These are phyloP conservation scores for Pythium volutum DNA, from an alignment of 352 stramenopile species.

Conservation along the genomic window DNA sequence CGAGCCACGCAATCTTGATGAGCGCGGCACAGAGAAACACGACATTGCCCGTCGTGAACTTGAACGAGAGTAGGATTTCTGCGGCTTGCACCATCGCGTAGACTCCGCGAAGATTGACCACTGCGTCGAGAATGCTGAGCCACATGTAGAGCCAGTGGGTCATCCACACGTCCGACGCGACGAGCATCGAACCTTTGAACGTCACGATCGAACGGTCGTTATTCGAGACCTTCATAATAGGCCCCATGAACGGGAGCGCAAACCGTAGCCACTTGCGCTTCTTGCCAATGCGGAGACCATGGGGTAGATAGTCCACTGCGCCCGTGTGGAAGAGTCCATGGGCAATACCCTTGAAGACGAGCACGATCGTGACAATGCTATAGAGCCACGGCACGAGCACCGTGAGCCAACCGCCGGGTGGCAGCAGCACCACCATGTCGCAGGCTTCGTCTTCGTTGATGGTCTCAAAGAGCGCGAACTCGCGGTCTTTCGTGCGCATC, in stretches of 20 bases:
- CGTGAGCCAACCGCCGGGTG: conserved; percentile 38
- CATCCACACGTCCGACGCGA: conserved; percentile 60
- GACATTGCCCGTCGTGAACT: conserved; percentile 44
- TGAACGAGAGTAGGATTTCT: conserved; percentile 42
- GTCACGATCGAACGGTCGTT: conserved; percentile 37
- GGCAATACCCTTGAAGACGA: conserved; percentile 43
- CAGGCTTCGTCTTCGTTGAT: conserved; percentile 35
- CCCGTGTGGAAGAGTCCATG: conserved; percentile 32
- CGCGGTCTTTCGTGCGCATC: conserved; percentile 31
- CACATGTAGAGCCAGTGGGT: conserved; percentile 66
- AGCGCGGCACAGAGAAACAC: conserved; percentile 48
- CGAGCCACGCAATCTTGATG: conserved; percentile 55
- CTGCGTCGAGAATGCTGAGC: conserved; percentile 46
- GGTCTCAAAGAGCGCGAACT: conserved; percentile 41
- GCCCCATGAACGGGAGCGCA: conserved; percentile 41
- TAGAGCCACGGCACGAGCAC: conserved; percentile 34
- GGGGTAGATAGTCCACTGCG: conserved; percentile 41
- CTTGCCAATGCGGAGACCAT: conserved; percentile 32
- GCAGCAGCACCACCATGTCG: conserved; percentile 39
- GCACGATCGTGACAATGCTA: conserved; percentile 37
- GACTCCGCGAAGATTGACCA: conserved; percentile 40
- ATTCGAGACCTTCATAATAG: conserved; percentile 30
- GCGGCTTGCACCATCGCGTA: conserved; percentile 46
- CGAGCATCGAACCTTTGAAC: conserved; percentile 50
- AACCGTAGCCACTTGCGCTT: conserved; percentile 30